phyloP scores from a whole-genome alignment of 2,329 filamentous ascomycete species.

The Blastomyces parvus region DNA sequence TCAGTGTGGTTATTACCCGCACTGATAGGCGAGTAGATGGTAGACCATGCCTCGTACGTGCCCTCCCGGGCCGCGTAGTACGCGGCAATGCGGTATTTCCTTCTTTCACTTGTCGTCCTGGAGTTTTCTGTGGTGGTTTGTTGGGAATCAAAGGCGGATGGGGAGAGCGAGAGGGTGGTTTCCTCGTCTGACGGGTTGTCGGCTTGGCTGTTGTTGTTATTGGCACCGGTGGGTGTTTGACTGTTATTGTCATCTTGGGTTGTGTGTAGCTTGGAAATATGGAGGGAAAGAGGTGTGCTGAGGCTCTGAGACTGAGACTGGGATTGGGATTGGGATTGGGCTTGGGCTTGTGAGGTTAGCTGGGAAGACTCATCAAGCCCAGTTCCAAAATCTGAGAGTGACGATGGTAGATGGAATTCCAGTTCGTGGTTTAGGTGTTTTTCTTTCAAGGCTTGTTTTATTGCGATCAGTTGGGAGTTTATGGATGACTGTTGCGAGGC shows the following conservation, averaged over 20 bases:
- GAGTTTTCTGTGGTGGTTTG: background rate
- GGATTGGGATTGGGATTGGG: too few species aligned
- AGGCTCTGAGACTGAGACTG: background rate
- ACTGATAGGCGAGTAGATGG: constrained; percentile 35
- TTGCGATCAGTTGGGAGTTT: constrained; percentile 11
- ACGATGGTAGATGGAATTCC: constrained; percentile 11
- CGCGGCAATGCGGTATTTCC: constrained; percentile 22
- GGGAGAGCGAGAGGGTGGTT: constrained; percentile 20
- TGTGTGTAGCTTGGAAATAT: background rate
- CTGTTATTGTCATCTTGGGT: background rate
- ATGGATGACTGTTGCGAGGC: constrained; percentile 8
- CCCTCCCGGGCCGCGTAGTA: constrained; percentile 35
- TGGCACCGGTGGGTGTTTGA: background rate
- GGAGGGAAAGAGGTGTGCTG: background rate
- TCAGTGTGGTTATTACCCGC: constrained; percentile 35
- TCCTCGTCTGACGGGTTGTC: constrained; percentile 12
- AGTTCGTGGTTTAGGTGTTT: constrained; percentile 13
- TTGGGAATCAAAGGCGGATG: constrained; percentile 23
- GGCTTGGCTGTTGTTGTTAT: background rate
- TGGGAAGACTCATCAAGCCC: background rate
- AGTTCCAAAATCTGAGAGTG: constrained; percentile 11
- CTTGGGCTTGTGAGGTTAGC: background rate
- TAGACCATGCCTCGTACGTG: constrained; percentile 35
- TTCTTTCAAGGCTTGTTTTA: constrained; percentile 13
- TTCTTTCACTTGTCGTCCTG: constrained; percentile 3